Conservation (phyloP, 257 asterid genomes). For the Agastache rugosa region DNA sequence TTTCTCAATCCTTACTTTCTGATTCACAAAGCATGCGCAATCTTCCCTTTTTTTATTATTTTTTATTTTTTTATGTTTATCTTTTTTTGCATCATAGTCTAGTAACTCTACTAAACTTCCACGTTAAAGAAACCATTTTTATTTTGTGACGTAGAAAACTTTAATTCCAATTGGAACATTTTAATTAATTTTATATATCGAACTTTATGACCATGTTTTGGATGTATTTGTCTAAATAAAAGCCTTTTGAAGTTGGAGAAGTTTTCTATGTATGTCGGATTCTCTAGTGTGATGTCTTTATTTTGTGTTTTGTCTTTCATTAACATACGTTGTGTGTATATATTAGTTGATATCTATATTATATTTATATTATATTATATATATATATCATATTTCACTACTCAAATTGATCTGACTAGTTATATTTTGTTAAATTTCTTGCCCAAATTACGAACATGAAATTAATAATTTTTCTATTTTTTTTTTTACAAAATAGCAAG, state of each 20-base stretch:
- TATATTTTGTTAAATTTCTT: too few species aligned
- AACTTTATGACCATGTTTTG: constrained; percentile 3
- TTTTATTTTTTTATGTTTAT: not conserved
- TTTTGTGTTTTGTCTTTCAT: not conserved
- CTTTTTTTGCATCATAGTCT: constrained; percentile 34
- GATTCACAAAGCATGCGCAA: constrained; percentile 56
- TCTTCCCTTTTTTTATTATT: constrained; percentile 26
- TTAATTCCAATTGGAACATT: not conserved
- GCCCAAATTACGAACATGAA: too few species aligned
- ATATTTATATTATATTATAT: not conserved
- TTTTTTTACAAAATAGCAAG: not conserved
- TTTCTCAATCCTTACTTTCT: constrained; percentile 43
- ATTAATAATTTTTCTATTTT: not conserved
- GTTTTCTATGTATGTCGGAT: not conserved
- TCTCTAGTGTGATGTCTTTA: not conserved
- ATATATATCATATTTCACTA: too few species aligned
- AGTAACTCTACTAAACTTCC: constrained; percentile 21
- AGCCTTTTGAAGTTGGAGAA: not conserved
- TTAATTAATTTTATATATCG: not conserved
- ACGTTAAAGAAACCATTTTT: constrained; percentile 15
- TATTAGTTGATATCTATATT: not conserved
- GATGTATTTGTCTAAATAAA: not conserved
- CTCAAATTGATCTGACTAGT: too few species aligned
- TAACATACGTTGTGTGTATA: not conserved
- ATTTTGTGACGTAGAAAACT: not conserved